Evolutionary conservation across 2,329 filamentous ascomycete species (phyloP).

Genomic region (Knoxdaviesia proteae): DNA sequence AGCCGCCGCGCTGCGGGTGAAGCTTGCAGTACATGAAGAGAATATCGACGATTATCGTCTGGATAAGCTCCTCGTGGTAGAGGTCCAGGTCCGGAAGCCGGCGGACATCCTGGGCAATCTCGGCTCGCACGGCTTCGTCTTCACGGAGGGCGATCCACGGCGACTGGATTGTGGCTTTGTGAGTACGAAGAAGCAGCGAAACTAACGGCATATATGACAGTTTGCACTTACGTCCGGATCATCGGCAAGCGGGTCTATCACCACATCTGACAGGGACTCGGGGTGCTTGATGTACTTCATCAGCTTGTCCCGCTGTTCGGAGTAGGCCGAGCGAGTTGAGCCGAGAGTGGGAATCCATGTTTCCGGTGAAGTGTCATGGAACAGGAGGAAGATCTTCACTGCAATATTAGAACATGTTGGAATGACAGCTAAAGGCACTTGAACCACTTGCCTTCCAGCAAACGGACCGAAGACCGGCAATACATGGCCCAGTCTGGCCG

Average conservation of each 20-base stretch:
- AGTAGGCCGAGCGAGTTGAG: constrained; percentile 55
- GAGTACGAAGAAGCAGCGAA: neutral
- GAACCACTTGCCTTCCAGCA: constrained; percentile 65
- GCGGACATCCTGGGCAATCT: constrained; percentile 89
- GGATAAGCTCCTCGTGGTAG: constrained; percentile 62
- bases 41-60: constrained; percentile 67
- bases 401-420: neutral
- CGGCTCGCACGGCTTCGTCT: constrained; percentile 65
- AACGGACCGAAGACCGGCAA: constrained; percentile 58
- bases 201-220: neutral
- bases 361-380: constrained; percentile 40
- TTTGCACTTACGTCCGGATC: constrained; percentile 32
- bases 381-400: constrained; percentile 56
- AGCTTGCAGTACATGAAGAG: constrained; percentile 91
- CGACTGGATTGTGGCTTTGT: constrained; percentile 31
- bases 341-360: constrained; percentile 49
- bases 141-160: constrained; percentile 75
- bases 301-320: constrained; percentile 50
- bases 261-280: constrained; percentile 49
- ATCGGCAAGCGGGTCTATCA: constrained; percentile 69
- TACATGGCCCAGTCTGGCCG: constrained; percentile 39
- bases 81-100: constrained; percentile 81
- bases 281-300: constrained; percentile 69
- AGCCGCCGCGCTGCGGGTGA: constrained; percentile 66
- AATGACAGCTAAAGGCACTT: neutral